A percentile compares a stretch with the other conserved stretches of the same genome.
phyloP scores from a whole-genome alignment of 2,329 filamentous ascomycete genomes.

The Cercospora sp. region DNA sequence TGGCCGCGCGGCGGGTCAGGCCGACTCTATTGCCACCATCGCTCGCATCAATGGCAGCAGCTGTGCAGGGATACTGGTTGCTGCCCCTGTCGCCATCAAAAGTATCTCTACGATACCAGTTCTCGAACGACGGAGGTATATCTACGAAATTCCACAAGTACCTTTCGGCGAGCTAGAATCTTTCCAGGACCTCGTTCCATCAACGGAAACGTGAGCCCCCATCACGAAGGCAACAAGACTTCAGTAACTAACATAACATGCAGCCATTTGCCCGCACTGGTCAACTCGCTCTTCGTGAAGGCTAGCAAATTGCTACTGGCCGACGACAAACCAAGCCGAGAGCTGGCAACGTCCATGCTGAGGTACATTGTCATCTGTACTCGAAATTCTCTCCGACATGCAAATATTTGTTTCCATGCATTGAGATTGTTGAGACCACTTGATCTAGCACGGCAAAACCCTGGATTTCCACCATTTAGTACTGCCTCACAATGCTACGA shows the following conservation, averaged over 20 bases:
- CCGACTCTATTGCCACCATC: background rate
- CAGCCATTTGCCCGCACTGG: background rate
- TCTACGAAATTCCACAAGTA: background rate
- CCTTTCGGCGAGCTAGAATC: background rate
- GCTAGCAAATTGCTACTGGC: background rate
- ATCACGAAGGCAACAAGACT: too few relatives aligned
- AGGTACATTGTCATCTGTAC: background rate
- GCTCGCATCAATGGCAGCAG: background rate
- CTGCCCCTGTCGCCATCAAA: background rate
- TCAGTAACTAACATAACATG: too few relatives aligned
- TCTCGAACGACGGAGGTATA: background rate
- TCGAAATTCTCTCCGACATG: background rate
- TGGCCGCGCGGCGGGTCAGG: background rate
- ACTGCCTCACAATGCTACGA: background rate
- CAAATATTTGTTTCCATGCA: background rate
- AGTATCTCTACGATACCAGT: too few relatives aligned
- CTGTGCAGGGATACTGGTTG: background rate
- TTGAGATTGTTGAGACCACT: background rate
- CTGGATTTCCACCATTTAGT: background rate
- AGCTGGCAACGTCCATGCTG: background rate
- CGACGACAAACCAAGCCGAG: background rate
- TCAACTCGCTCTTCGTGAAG: background rate
- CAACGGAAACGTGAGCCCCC: too few relatives aligned
- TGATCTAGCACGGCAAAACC: background rate
- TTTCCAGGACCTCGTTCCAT: background rate